Evolutionary conservation across 768 basidiomycete genomes (phyloP).

Genomic region (Epithele typhae): DNA sequence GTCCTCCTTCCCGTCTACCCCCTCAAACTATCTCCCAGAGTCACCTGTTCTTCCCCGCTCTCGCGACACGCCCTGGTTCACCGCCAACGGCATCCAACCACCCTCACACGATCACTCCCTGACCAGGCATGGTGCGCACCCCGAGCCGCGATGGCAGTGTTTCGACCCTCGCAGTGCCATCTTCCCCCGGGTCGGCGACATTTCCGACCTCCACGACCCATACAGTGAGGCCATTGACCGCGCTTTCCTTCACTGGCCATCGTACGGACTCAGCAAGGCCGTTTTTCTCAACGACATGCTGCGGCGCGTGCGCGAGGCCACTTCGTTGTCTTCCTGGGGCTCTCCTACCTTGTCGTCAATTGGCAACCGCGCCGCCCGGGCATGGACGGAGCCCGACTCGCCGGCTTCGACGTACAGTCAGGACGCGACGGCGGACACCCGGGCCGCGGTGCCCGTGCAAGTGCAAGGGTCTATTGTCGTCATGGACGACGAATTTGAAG

Average conservation of each 20-base stretch:
- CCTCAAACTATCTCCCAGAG: not conserved
- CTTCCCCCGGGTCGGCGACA: conserved; percentile 10
- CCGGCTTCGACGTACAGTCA: conserved; percentile 5
- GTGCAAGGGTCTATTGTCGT: too few relatives aligned
- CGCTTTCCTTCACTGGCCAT: conserved; percentile 3
- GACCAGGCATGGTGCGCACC: not conserved
- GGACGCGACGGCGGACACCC: not conserved
- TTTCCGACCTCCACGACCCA: conserved; percentile 5
- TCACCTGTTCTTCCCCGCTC: conserved; percentile 4
- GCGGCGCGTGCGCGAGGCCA: not conserved
- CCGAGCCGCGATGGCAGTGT: not conserved
- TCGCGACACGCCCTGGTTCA: not conserved
- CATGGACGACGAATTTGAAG: too few relatives aligned
- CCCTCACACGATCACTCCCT: not conserved
- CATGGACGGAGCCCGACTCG: not conserved
- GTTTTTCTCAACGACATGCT: conserved; percentile 7
- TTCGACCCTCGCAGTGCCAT: conserved; percentile 1
- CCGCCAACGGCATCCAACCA: not conserved
- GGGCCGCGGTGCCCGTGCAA: too few relatives aligned
- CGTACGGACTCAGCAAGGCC: conserved; percentile 1
- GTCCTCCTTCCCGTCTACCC: conserved; percentile 3
- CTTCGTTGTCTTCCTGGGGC: not conserved
- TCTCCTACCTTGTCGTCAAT: too few relatives aligned
- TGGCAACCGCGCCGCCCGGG: not conserved
- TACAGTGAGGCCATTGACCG: conserved; percentile 8